A percentile compares a stretch with the other conserved stretches of the same genome.
phyloP scores from a whole-genome alignment of 2,329 filamentous ascomycete genomes.

The Chaetomium globosum region DNA sequence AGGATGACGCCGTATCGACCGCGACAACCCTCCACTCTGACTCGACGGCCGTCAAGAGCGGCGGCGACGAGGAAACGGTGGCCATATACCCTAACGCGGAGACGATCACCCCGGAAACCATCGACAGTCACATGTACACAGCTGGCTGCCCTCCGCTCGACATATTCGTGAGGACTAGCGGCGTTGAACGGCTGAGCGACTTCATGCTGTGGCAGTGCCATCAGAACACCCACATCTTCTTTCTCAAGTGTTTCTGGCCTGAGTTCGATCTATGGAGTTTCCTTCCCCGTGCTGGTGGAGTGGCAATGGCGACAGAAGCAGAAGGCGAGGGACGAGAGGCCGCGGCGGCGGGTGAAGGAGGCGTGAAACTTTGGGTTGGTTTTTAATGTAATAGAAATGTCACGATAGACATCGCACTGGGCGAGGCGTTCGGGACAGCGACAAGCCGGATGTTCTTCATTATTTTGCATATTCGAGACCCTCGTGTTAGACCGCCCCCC shows the following conservation, averaged over 20 bases:
- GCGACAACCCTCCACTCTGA: slow-evolving; percentile 62
- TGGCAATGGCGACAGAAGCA: slow-evolving; percentile 74
- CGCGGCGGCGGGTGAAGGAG: slow-evolving; percentile 44
- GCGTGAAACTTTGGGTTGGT: slow-evolving; percentile 19
- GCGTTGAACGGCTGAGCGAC: slow-evolving; percentile 88
- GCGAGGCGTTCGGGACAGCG: slow-evolving; percentile 17
- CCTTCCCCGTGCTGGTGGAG: slow-evolving; percentile 86
- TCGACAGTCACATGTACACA: slow-evolving; percentile 87
- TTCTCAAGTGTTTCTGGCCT: slow-evolving; percentile 90
- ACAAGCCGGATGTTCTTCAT: not conserved
- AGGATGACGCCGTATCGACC: slow-evolving; percentile 61
- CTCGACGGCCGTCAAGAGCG: slow-evolving; percentile 50
- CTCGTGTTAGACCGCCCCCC: not conserved
- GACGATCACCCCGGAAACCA: slow-evolving; percentile 77
- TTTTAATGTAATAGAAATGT: not conserved
- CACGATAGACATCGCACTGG: slow-evolving; percentile 9
- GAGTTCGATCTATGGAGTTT: slow-evolving; percentile 95
- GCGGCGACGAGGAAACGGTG: slow-evolving; percentile 42
- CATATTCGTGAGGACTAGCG: slow-evolving; percentile 87
- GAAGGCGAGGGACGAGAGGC: slow-evolving; percentile 54
- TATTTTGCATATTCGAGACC: not conserved
- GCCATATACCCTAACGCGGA: slow-evolving; percentile 71
- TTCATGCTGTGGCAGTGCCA: slow-evolving; percentile 99
- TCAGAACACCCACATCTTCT: slow-evolving; percentile 87
- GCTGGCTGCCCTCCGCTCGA: slow-evolving; percentile 83